Percentiles rank a stretch among this genome's conserved stretches.
These are phyloP conservation scores for Sporothrix brasiliensis DNA, from an alignment of 2,329 filamentous ascomycete genomes.

Conservation along the genomic window DNA sequence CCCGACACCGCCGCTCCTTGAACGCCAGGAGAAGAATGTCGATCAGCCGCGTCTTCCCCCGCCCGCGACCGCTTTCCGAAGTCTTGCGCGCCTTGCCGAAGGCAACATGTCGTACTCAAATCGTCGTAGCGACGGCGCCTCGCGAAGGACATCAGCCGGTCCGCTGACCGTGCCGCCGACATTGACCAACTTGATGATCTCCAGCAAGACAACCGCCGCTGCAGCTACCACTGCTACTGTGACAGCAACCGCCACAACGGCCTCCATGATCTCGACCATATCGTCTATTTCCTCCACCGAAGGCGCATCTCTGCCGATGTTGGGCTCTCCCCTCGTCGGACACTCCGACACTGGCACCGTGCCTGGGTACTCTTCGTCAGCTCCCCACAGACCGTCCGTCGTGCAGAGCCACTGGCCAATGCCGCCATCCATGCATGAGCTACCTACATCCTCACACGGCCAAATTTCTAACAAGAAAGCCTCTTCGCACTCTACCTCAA, in stretches of 20 bases:
- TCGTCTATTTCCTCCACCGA: slow-evolving; percentile 5
- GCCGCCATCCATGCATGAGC: neutral
- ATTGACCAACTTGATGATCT: slow-evolving; percentile 32
- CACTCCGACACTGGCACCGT: neutral
- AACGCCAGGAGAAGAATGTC: slow-evolving; percentile 55
- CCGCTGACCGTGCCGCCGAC: slow-evolving; percentile 39
- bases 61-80: slow-evolving; percentile 57
- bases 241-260: slow-evolving; percentile 38
- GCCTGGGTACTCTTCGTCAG: neutral
- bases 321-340: neutral
- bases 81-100: slow-evolving; percentile 56
- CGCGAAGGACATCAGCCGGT: slow-evolving; percentile 48
- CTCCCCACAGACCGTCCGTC: neutral
- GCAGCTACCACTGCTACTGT: slow-evolving; percentile 33
- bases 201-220: slow-evolving; percentile 31
- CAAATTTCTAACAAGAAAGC: neutral
- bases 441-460: neutral
- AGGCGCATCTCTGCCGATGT: neutral
- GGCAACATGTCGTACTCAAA: slow-evolving; percentile 48
- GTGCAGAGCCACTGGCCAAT: slow-evolving; percentile 5
- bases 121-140: slow-evolving; percentile 51
- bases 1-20: slow-evolving; percentile 50
- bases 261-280: slow-evolving; percentile 31
- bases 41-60: slow-evolving; percentile 53
- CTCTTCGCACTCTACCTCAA: neutral